Base-by-base conservation (phyloP, 352 stramenopile genomes). In the Nannochloropsis limnetica region DNA sequence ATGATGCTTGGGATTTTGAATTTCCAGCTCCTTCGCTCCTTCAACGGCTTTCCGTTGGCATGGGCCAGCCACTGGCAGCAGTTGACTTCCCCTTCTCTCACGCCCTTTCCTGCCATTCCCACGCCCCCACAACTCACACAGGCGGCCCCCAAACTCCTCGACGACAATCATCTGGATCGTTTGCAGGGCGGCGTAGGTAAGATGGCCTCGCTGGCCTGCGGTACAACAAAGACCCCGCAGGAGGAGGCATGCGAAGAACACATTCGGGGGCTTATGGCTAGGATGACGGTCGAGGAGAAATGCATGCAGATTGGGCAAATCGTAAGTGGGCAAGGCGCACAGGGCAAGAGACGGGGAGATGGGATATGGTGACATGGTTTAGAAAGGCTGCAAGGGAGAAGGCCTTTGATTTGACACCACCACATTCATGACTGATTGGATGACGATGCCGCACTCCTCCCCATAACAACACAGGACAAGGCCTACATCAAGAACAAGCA, bases 281-380 rank as follows among this genome's bases (percentile, higher is more conserved):
- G 22, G 61, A 74, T 74, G 61, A 74, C 61, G n/a, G n/a, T 25
- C 0, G n/a, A 74, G 22, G 61, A 74, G 11, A 74, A 74, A 74
- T 74, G 3, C 4, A 74, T 74, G 61, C 61, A 74, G 22, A 74
- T 74, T 27, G 61, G 61, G 11, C 61, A 74, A 74, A 27, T 74
- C 20, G 61, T 74, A 74, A 74, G 61, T 74, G 2, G 17, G 2
- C 37, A 49, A 49, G 32, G 37, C 37, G 8, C 37, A 49, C 1
- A 49, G 37, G 37, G 37, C 8, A 14, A 14, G 17, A 49, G 37
- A 49, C 17, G 37, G 37, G 37, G 17, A 20, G 37, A 14, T 15
- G 37, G 37, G 37, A n/a, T 14, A 14, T 49, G 8, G 37, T 17
- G 37, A 49, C 2, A 49, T 49, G 37, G 8, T 15, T 49, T 1